These are phyloP conservation scores for Zygosaccharomyces sapae DNA, from an alignment of 1,139 yeast genomes.

Conservation along the genomic window DNA sequence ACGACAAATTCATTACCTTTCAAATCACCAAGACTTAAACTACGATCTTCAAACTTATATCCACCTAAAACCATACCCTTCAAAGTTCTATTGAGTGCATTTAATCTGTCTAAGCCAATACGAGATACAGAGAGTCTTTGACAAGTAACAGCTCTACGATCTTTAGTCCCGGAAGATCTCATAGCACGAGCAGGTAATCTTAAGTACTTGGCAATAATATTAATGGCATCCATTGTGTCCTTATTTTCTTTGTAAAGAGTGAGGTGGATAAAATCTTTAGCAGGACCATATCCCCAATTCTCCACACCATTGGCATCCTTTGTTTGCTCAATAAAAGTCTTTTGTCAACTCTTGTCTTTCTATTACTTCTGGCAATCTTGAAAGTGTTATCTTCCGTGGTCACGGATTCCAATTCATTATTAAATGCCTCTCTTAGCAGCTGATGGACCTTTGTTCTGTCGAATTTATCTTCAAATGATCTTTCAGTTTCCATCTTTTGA, in stretches of 20 bases:
- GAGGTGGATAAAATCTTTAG: slow-evolving; percentile 67
- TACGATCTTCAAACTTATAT: slow-evolving; percentile 59
- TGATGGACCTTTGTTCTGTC: slow-evolving; percentile 74
- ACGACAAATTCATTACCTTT: slow-evolving; percentile 84
- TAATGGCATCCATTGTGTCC: slow-evolving; percentile 95
- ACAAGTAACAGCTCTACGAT: slow-evolving; percentile 91
- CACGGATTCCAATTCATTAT: slow-evolving; percentile 69
- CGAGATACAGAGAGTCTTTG: slow-evolving; percentile 72
- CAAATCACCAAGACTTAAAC: slow-evolving; percentile 74
- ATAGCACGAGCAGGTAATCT: slow-evolving; percentile 66
- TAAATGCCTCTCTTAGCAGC: slow-evolving; percentile 67
- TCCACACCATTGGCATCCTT: slow-evolving; percentile 47
- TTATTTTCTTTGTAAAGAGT: slow-evolving; percentile 88
- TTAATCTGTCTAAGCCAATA: slow-evolving; percentile 73
- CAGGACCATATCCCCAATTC: slow-evolving; percentile 58
- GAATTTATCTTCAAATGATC: slow-evolving; percentile 61
- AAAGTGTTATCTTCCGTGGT: slow-evolving; percentile 69
- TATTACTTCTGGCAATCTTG: slow-evolving; percentile 49
- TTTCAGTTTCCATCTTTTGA: slow-evolving; percentile 54
- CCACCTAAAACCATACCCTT: slow-evolving; percentile 75
- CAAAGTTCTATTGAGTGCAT: slow-evolving; percentile 67
- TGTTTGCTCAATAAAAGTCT: slow-evolving; percentile 42
- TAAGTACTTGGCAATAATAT: slow-evolving; percentile 64
- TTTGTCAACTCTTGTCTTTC: slow-evolving; percentile 39
- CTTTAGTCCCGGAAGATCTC: slow-evolving; percentile 92